Base-by-base conservation (phyloP, 306 rosid genomes). In the Acacia confusa region DNA sequence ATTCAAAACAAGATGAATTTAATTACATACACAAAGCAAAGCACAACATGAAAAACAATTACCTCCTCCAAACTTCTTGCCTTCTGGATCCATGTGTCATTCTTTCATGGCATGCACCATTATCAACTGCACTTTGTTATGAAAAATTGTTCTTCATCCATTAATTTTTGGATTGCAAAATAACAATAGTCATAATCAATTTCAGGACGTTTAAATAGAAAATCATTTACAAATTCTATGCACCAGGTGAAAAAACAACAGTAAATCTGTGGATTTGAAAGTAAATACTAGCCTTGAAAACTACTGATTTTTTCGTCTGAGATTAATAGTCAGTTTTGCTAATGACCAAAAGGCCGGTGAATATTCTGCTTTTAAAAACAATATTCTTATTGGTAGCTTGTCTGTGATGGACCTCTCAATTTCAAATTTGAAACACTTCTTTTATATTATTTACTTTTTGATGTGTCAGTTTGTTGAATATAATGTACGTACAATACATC, bases 51-150 rank as follows among this genome's bases (percentile, higher is more conserved):
- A 69, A 30, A 81, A 78, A 45, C 14, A 20, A 73, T 55, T 93
- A 94, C 98, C 98, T 90, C 88, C 89, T 77, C 98, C 98, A 87
- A 92, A 94, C 82, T 87, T 94, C 81, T 87, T 88, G 78, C 86
- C 89, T 84, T 92, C 92, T 69, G 90, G 72, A 83, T 94, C 98
- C 98, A 92, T 94, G 78, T 76, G 48, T 90, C 91, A 92, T 72
- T 85, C 81, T 85, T 72, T 84, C 88, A 76, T 72, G 44, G 78
- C 80, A 38, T 36, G 74, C 32, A 85, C 60, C 84, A 84, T 86
- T 41, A 87, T 43, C 85, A 83, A 82, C 98, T 88, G 93, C 88
- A 78, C 72, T 79, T 30, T 66, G 82, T 53, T 19, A 68, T 25
- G 86, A 28, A 43, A 25, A 22, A 64, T 25, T 58, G 73, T 77